phyloP scores from a whole-genome alignment of 306 rosid species.

The Mimosa bimucronata region DNA sequence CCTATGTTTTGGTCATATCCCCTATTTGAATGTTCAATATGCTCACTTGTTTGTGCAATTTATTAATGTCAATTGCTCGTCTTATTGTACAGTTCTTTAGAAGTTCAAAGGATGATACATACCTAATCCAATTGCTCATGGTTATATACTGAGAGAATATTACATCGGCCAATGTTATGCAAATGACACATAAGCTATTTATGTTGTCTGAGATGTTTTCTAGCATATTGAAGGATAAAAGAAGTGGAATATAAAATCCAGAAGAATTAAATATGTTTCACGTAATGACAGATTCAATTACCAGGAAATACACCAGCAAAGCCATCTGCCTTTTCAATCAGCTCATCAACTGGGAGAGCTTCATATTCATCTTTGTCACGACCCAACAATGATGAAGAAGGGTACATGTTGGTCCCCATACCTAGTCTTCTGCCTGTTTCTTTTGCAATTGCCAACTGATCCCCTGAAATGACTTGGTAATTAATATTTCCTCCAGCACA shows the following conservation, averaged over 20 bases:
- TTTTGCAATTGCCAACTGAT: constrained; percentile 85
- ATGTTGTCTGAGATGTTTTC: constrained; percentile 6
- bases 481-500: constrained; percentile 20
- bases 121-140: constrained; percentile 8
- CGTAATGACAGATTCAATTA: constrained; percentile 36
- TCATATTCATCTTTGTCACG: constrained; percentile 68
- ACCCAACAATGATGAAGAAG: constrained; percentile 78
- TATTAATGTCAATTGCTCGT: neutral
- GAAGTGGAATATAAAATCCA: constrained; percentile 1
- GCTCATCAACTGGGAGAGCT: constrained; percentile 80
- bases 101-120: constrained; percentile 12
- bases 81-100: neutral
- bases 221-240: constrained; percentile 11
- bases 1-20: constrained; percentile 1
- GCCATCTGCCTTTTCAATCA: constrained; percentile 89
- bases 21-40: constrained; percentile 8
- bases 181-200: neutral
- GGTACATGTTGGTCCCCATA: constrained; percentile 96
- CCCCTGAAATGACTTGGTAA: constrained; percentile 56
- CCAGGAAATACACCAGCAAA: constrained; percentile 94
- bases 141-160: neutral
- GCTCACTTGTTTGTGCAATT: neutral
- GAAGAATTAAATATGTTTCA: constrained; percentile 1
- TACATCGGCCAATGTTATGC: neutral
- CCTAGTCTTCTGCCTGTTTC: constrained; percentile 91